Percentiles rank a stretch among this genome's conserved stretches.
phyloP scores from a whole-genome alignment of 129 eudicot genomes.

The Centaurea solstitialis region DNA sequence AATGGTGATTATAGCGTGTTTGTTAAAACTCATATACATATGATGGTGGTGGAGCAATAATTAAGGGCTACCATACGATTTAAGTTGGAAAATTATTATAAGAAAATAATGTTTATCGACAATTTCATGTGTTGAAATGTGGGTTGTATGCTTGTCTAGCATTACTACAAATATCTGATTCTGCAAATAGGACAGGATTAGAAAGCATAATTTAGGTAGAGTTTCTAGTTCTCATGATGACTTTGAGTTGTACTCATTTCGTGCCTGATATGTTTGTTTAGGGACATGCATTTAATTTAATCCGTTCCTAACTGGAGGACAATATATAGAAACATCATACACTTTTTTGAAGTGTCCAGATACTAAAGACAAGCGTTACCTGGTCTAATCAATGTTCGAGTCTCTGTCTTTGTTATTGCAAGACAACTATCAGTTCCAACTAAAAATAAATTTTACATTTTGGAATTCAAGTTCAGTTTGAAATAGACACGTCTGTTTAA shows the following conservation, averaged over 20 bases:
- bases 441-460: neutral
- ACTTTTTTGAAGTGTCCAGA: neutral
- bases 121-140: neutral
- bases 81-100: neutral
- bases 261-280: neutral
- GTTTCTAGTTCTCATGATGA: neutral
- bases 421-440: neutral
- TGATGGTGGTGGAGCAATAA: neutral
- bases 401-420: slow-evolving; percentile 3
- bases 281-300: slow-evolving; percentile 1
- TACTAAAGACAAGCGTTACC: slow-evolving; percentile 4
- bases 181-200: neutral
- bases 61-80: neutral
- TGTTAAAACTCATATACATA: neutral
- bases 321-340: slow-evolving; percentile 6
- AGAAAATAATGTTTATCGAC: neutral
- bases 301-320: neutral
- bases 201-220: neutral
- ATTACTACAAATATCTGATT: neutral
- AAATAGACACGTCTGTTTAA: neutral
- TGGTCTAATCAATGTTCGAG: neutral
- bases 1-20: slow-evolving; percentile 9
- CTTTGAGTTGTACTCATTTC: neutral
- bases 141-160: neutral
- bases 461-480: neutral